Conservation (phyloP, 495 filamentous ascomycete species). For the Penicillium alfredii region DNA sequence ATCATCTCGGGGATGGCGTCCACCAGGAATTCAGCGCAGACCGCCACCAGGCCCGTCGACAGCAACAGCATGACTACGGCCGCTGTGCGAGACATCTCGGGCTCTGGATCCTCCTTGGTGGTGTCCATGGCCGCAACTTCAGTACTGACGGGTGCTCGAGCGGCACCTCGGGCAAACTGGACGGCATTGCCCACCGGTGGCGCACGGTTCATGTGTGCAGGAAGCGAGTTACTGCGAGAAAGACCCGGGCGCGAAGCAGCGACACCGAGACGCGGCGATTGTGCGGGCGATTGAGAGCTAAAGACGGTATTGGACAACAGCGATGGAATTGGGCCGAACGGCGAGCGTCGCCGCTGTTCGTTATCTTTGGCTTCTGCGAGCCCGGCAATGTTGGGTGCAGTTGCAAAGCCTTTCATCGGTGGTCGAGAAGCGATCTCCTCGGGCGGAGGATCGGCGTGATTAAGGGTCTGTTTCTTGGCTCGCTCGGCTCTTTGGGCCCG, state of each 20-base stretch:
- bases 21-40: slow-evolving; percentile 85
- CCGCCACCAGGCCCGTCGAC: slow-evolving; percentile 72
- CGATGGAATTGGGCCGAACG: slow-evolving; percentile 51
- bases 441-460: neutral
- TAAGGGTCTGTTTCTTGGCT: neutral
- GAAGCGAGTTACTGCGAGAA: slow-evolving; percentile 73
- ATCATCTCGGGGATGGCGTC: slow-evolving; percentile 72
- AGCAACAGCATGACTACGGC: slow-evolving; percentile 68
- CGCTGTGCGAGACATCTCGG: slow-evolving; percentile 64
- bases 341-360: slow-evolving; percentile 25
- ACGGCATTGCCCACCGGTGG: slow-evolving; percentile 37
- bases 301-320: slow-evolving; percentile 64
- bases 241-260: slow-evolving; percentile 46
- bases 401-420: slow-evolving; percentile 13
- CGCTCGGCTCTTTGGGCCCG: slow-evolving; percentile 12
- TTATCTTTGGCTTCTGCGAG: slow-evolving; percentile 7
- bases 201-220: slow-evolving; percentile 57
- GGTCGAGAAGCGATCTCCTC: neutral
- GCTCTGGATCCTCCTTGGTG: slow-evolving; percentile 41
- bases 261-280: slow-evolving; percentile 37
- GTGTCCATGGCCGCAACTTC: slow-evolving; percentile 24
- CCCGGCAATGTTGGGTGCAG: slow-evolving; percentile 13
- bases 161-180: slow-evolving; percentile 34
- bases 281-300: slow-evolving; percentile 32
- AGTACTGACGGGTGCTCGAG: slow-evolving; percentile 20